Percentiles rank a stretch among this genome's conserved stretches.
Evolutionary conservation across 2,329 filamentous ascomycete species (phyloP).

Genomic region (Ceratocystis albifundus): DNA sequence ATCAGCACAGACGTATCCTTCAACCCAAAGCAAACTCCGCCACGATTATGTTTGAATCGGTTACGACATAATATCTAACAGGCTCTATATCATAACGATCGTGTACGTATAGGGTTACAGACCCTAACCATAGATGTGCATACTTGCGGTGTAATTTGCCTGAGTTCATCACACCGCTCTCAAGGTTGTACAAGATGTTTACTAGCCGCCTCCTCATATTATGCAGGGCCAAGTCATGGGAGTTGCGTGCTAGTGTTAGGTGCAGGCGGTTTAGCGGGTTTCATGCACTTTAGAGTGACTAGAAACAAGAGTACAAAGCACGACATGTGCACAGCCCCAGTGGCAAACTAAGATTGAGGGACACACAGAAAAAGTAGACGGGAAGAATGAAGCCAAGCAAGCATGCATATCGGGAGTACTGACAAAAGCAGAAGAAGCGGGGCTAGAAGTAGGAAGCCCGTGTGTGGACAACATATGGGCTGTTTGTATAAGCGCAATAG

Average conservation of each 20-base stretch:
- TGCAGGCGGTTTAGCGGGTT: not conserved
- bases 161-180: too few species aligned
- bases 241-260: not conserved
- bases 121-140: too few species aligned
- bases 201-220: not conserved
- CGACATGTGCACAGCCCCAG: conserved; percentile 5
- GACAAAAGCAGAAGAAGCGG: not conserved
- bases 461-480: not conserved
- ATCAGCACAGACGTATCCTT: not conserved
- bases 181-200: not conserved
- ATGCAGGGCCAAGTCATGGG: not conserved
- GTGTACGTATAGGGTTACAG: accelerated
- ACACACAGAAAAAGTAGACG: not conserved
- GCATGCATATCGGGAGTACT: not conserved
- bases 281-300: not conserved
- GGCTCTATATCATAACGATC: not conserved
- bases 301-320: not conserved
- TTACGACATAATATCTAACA: not conserved
- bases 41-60: not conserved
- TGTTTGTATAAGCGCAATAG: not conserved
- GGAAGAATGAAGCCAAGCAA: conserved; percentile 1
- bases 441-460: not conserved
- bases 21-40: not conserved
- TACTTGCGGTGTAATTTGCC: too few species aligned
- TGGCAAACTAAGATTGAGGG: not conserved